Conservation (phyloP, 768 basidiomycete genomes). For the Lactifluus rugatus region DNA sequence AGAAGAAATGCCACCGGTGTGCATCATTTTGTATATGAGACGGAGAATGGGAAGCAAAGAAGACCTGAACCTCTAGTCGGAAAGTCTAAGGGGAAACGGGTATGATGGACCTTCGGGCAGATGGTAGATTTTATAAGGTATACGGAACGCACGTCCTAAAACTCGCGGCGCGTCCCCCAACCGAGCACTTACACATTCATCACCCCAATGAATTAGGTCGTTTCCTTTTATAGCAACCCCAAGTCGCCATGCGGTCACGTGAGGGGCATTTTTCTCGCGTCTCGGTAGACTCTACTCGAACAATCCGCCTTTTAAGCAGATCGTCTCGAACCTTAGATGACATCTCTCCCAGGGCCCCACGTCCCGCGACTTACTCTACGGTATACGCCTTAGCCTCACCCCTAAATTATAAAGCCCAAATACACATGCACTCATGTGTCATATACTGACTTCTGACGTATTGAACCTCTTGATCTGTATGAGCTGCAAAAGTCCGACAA, state of each 20-base stretch:
- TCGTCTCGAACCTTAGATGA: background rate
- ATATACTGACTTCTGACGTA: background rate
- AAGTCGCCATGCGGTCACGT: constrained; percentile 15
- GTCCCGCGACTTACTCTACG: background rate
- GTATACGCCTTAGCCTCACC: background rate
- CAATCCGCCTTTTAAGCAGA: background rate
- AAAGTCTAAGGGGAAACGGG: constrained; percentile 10
- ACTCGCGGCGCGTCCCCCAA: constrained; percentile 11
- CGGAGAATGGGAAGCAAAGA: constrained; percentile 9
- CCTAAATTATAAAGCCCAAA: too few relatives aligned
- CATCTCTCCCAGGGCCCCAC: background rate
- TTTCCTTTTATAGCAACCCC: constrained; percentile 16
- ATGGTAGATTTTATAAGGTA: constrained; percentile 12
- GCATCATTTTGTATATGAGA: constrained; percentile 26
- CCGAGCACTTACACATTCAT: constrained; percentile 5
- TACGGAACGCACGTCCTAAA: background rate
- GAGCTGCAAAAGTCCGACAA: constrained; percentile 1
- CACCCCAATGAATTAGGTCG: constrained; percentile 15
- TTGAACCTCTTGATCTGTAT: background rate
- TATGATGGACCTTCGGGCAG: background rate
- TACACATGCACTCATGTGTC: background rate
- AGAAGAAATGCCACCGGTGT: constrained; percentile 27
- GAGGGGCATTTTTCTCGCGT: background rate
- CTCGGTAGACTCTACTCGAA: background rate
- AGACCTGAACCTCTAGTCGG: constrained; percentile 12